Conservation (phyloP, 306 rosid species). For the Acacia crassicarpa region DNA sequence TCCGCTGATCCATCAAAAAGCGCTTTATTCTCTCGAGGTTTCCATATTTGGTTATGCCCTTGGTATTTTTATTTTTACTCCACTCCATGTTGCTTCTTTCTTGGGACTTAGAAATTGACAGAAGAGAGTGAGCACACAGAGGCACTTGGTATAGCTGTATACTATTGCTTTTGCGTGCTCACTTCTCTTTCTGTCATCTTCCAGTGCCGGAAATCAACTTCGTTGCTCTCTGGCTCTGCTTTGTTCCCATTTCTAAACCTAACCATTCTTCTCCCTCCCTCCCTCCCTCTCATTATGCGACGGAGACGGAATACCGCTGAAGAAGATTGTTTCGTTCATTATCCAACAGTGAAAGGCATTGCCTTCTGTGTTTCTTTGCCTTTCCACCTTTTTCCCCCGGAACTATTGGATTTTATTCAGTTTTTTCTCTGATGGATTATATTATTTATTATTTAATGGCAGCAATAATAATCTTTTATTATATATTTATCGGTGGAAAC, state of each 20-base stretch:
- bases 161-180: slow-evolving; percentile 81
- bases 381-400: neutral
- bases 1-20: neutral
- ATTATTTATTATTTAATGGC: neutral
- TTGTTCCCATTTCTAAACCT: slow-evolving; percentile 15
- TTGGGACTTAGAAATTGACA: slow-evolving; percentile 83
- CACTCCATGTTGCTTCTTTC: slow-evolving; percentile 12
- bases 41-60: slow-evolving; percentile 34
- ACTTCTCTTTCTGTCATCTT: slow-evolving; percentile 75
- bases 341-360: slow-evolving; percentile 13
- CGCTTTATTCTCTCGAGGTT: slow-evolving; percentile 19
- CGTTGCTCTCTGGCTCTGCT: slow-evolving; percentile 8
- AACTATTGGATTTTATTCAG: neutral
- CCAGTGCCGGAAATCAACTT: slow-evolving; percentile 33
- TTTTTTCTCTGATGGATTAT: neutral
- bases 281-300: neutral
- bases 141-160: slow-evolving; percentile 58
- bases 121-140: slow-evolving; percentile 99
- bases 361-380: neutral
- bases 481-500: slow-evolving; percentile 12
- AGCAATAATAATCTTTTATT: neutral
- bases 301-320: neutral
- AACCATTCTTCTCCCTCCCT: neutral
- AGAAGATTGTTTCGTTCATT: neutral
- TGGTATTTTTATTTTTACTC: slow-evolving; percentile 2